These are phyloP conservation scores for Aspergillus haitiensis DNA, from an alignment of 495 filamentous ascomycete species.

Conservation along the genomic window DNA sequence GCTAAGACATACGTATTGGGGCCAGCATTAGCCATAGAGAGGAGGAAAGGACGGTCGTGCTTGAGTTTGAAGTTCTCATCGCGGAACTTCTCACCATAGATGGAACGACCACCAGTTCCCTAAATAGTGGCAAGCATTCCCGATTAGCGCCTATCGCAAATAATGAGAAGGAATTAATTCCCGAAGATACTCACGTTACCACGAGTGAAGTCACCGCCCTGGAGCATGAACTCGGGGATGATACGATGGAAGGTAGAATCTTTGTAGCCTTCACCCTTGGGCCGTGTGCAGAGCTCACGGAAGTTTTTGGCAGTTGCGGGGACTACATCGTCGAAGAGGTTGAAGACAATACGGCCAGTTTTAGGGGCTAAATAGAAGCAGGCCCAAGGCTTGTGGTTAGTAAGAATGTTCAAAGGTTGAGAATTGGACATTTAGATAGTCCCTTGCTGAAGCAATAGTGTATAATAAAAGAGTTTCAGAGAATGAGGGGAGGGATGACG, in stretches of 20 bases:
- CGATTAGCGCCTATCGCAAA: slow-evolving; percentile 13
- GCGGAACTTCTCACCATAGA: slow-evolving; percentile 95
- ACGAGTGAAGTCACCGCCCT: slow-evolving; percentile 97
- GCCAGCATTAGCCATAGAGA: slow-evolving; percentile 98
- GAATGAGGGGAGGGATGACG: slow-evolving; percentile 4
- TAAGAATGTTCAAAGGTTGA: background rate
- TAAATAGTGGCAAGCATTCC: slow-evolving; percentile 18
- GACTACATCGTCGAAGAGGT: slow-evolving; percentile 81
- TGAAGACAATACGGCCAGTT: slow-evolving; percentile 81
- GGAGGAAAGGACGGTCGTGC: slow-evolving; percentile 83
- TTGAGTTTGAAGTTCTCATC: slow-evolving; percentile 92
- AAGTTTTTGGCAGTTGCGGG: slow-evolving; percentile 97
- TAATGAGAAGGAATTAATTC: no score
- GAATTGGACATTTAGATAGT: slow-evolving; percentile 8
- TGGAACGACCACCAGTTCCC: slow-evolving; percentile 92
- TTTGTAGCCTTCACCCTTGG: slow-evolving; percentile 88
- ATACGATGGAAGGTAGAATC: slow-evolving; percentile 91
- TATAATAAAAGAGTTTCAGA: background rate
- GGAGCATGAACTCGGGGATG: slow-evolving; percentile 98
- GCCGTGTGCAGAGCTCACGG: slow-evolving; percentile 89
- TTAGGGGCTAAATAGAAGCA: slow-evolving; percentile 54
- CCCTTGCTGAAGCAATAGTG: no score
- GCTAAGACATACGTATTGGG: slow-evolving; percentile 67
- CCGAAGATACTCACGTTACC: slow-evolving; percentile 65
- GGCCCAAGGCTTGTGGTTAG: slow-evolving; percentile 10